Percentiles rank a stretch among this genome's conserved stretches.
phyloP scores from a whole-genome alignment of 2,329 filamentous ascomycete species.

The Graphilbum ipis-grandicollis region DNA sequence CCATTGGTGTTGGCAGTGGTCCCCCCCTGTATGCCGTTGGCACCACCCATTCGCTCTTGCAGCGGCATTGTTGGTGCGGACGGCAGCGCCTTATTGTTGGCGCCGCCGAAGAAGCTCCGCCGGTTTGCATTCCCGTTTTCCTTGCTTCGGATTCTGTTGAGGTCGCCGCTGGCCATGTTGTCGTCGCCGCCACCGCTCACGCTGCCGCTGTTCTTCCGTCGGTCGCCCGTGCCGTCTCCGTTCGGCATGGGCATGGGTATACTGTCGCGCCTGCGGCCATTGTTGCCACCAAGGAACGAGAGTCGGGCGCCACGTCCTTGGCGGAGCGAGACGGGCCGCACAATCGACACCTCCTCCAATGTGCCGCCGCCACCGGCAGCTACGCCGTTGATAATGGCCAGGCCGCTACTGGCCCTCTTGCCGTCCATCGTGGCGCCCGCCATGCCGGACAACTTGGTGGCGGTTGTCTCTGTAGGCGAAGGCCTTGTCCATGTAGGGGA shows the following conservation, averaged over 20 bases:
- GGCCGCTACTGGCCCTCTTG: too few species aligned
- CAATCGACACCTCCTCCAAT: slow-evolving; percentile 29
- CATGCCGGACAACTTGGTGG: slow-evolving; percentile 13
- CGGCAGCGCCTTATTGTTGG: slow-evolving; percentile 2
- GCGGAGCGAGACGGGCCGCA: slow-evolving; percentile 32
- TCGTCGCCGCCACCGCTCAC: slow-evolving; percentile 11
- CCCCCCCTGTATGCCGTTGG: neutral
- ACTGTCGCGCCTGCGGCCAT: slow-evolving; percentile 8
- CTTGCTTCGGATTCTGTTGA: slow-evolving; percentile 12
- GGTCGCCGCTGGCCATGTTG: slow-evolving; percentile 13
- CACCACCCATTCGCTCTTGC: neutral
- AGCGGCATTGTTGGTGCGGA: neutral
- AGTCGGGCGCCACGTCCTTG: slow-evolving; percentile 33
- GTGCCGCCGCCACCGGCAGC: neutral
- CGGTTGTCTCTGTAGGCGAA: slow-evolving; percentile 21
- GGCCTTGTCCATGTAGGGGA: slow-evolving; percentile 31
- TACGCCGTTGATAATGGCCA: neutral
- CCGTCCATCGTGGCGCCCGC: slow-evolving; percentile 18
- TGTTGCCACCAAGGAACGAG: slow-evolving; percentile 36
- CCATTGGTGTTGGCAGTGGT: too few species aligned
- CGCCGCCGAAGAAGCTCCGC: slow-evolving; percentile 25
- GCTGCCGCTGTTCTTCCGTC: slow-evolving; percentile 7
- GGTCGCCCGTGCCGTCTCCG: slow-evolving; percentile 3
- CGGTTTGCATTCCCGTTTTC: slow-evolving; percentile 21
- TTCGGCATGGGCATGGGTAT: slow-evolving; percentile 4